Conservation (phyloP, 2,329 filamentous ascomycete genomes). For the Iodosphaeria phyllophila region DNA sequence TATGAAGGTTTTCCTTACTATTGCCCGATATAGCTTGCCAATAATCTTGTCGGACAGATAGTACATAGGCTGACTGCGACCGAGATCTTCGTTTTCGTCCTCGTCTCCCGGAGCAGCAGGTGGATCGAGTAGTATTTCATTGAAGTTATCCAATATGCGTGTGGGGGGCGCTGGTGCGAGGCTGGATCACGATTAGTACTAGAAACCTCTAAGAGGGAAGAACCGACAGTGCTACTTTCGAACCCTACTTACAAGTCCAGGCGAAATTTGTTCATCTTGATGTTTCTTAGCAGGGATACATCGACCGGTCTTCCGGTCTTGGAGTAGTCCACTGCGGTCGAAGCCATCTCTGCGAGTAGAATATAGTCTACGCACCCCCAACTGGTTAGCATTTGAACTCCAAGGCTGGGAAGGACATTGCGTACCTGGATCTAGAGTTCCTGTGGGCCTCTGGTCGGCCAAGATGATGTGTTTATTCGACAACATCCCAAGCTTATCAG, state of each 20-base stretch:
- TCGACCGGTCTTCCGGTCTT: conserved; percentile 50
- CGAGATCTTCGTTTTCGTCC: conserved; percentile 26
- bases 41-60: conserved; percentile 52
- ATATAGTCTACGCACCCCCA: too few relatives aligned
- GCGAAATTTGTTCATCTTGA: conserved; percentile 16
- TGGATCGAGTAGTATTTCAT: too few relatives aligned
- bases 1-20: too few relatives aligned
- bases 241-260: too few relatives aligned
- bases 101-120: conserved; percentile 13
- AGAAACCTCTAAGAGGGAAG: too few relatives aligned
- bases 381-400: too few relatives aligned
- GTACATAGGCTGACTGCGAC: conserved; percentile 29
- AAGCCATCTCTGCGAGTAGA: conserved; percentile 43
- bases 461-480: conserved; percentile 44
- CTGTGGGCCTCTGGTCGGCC: conserved; percentile 34
- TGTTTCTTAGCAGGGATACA: conserved; percentile 20
- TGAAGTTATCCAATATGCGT: too few relatives aligned
- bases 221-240: too few relatives aligned
- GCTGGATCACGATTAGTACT: too few relatives aligned
- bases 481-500: conserved; percentile 46
- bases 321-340: conserved; percentile 56
- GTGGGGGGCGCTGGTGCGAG: too few relatives aligned
- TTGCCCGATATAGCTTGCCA: conserved; percentile 49
- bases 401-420: too few relatives aligned
- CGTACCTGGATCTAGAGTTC: conserved; percentile 30